These are phyloP conservation scores for Scenedesmus sp. DNA, from an alignment of 163 green algal genomes.

Conservation along the genomic window DNA sequence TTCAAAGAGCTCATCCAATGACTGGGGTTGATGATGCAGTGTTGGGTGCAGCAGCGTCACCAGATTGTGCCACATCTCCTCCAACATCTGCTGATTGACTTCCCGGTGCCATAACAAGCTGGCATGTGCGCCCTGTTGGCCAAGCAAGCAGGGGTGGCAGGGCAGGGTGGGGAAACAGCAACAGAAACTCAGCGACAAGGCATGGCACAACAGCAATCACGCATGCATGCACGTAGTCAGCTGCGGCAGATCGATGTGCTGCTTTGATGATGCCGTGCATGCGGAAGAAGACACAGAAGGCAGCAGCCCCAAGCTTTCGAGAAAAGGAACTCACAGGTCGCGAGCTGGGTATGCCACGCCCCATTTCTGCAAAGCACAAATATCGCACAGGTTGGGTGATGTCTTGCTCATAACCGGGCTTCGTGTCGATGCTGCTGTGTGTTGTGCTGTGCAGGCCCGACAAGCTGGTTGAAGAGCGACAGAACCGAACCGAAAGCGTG, in stretches of 20 bases:
- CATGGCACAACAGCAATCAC: background rate
- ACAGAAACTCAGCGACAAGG: background rate
- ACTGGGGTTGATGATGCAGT: background rate
- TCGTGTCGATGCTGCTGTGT: background rate
- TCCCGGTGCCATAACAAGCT: background rate
- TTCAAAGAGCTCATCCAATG: constrained; percentile 9
- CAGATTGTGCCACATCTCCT: constrained; percentile 30
- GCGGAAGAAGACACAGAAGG: background rate
- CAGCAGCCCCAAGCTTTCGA: background rate
- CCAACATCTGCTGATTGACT: constrained; percentile 17
- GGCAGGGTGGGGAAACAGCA: background rate
- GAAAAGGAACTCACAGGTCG: background rate
- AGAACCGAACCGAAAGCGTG: background rate
- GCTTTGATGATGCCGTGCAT: background rate
- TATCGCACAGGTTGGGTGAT: background rate
- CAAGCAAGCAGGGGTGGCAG: background rate
- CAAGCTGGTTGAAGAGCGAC: background rate
- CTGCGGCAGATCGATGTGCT: background rate
- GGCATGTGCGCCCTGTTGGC: background rate
- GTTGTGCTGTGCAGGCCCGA: background rate
- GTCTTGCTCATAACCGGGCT: background rate
- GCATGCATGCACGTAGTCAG: background rate
- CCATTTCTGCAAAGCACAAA: background rate
- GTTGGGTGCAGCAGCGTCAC: background rate
- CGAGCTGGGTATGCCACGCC: background rate